phyloP scores from a whole-genome alignment of 2,329 filamentous ascomycete genomes.

The Phyllosticta ampelicida region DNA sequence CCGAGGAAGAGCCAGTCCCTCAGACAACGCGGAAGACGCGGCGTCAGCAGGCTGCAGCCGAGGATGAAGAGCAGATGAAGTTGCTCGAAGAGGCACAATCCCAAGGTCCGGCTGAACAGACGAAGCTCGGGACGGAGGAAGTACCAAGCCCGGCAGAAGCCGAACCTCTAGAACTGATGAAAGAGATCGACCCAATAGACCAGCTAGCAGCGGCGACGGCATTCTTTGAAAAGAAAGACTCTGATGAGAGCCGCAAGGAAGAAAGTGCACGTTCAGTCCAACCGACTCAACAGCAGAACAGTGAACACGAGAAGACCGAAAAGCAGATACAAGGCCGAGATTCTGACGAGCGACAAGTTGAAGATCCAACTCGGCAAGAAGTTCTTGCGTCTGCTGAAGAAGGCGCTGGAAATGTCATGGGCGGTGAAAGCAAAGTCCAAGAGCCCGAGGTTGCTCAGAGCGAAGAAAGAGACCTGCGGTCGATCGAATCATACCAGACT shows the following conservation, averaged over 20 bases:
- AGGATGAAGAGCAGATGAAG: constrained; percentile 17
- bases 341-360: background rate
- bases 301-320: background rate
- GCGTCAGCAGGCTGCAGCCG: constrained; percentile 24
- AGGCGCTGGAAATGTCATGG: background rate
- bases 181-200: background rate
- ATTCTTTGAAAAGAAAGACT: background rate
- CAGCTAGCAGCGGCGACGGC: background rate
- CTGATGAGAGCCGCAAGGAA: background rate
- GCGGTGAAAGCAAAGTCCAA: background rate
- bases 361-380: background rate
- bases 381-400: background rate
- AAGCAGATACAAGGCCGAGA: background rate
- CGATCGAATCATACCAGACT: background rate
- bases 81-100: background rate
- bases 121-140: background rate
- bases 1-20: constrained; percentile 18
- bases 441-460: background rate
- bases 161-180: background rate
- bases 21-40: constrained; percentile 24
- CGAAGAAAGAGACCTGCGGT: background rate
- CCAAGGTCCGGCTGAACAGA: background rate
- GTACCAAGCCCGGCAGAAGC: background rate
- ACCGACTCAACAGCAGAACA: background rate
- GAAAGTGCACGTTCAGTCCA: background rate